These are phyloP conservation scores for Dillenia turbinata DNA, from an alignment of 164 flowering plant genomes.

Conservation along the genomic window DNA sequence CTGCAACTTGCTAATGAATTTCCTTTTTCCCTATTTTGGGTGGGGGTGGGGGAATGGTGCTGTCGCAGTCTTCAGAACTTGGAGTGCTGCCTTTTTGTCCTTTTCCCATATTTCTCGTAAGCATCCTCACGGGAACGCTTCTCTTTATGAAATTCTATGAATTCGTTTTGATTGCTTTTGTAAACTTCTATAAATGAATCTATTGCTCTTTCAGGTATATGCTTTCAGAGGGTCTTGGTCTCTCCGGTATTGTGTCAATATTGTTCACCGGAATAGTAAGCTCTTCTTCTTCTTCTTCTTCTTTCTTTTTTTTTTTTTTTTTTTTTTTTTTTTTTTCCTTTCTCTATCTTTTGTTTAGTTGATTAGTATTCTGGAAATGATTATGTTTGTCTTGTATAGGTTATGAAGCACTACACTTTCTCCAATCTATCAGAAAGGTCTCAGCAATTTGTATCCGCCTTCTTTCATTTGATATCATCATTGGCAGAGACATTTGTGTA, in stretches of 20 bases:
- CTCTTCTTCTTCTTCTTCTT: too few relatives aligned
- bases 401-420: constrained; percentile 93
- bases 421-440: constrained; percentile 91
- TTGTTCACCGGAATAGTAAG: constrained; percentile 99
- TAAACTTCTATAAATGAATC: constrained; percentile 5
- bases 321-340: too few relatives aligned
- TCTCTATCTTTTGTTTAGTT: background rate
- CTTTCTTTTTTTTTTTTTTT: constrained; percentile 7
- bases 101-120: constrained; percentile 99
- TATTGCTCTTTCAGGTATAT: constrained; percentile 59
- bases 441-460: constrained; percentile 86
- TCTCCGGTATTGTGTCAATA: constrained; percentile 98
- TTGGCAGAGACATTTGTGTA: constrained; percentile 98
- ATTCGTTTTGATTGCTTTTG: background rate
- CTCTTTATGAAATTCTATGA: constrained; percentile 1
- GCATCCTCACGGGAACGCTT: constrained; percentile 16
- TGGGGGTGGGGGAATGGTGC: too few relatives aligned
- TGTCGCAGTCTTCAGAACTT: constrained; percentile 86
- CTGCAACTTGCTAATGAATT: constrained; percentile 2
- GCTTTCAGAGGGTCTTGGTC: constrained; percentile 98
- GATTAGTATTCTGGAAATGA: background rate
- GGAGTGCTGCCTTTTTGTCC: constrained; percentile 98
- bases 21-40: background rate
- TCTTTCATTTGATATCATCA: constrained; percentile 97
- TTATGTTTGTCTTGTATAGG: constrained; percentile 39